A percentile compares a stretch with the other conserved stretches of the same genome.
Evolutionary conservation across 2,329 filamentous ascomycete species (phyloP).

Genomic region (Daldinia sp.): DNA sequence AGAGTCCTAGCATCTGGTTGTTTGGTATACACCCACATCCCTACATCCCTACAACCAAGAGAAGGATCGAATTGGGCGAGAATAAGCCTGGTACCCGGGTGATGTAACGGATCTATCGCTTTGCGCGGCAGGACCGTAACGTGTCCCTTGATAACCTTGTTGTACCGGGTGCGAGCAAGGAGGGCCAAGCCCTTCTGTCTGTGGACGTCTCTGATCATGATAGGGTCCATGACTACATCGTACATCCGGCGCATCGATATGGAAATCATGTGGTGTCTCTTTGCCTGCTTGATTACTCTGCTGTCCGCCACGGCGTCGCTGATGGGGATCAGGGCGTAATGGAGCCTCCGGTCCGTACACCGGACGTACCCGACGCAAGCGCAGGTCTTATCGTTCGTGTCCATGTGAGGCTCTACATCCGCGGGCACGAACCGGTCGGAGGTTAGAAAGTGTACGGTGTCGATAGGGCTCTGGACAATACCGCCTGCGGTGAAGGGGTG

Average conservation of each 20-base stretch:
- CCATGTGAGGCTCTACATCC: background rate
- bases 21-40: conserved; percentile 33
- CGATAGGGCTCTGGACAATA: conserved; percentile 4
- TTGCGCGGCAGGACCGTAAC: conserved; percentile 8
- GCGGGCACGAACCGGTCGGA: conserved; percentile 17
- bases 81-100: conserved; percentile 11
- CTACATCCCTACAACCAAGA: conserved; percentile 1
- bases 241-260: background rate
- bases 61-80: conserved; percentile 10
- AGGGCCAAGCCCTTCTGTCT: background rate
- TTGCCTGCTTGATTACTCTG: background rate
- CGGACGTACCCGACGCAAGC: conserved; percentile 9
- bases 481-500: conserved; percentile 21
- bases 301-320: background rate
- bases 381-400: conserved; percentile 20
- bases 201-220: conserved; percentile 7
- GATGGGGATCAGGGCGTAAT: conserved; percentile 23
- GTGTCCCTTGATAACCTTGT: conserved; percentile 14
- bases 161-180: conserved; percentile 15
- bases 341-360: conserved; percentile 7
- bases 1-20: background rate
- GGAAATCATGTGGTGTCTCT: background rate
- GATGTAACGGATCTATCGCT: background rate
- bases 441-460: conserved; percentile 10
- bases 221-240: conserved; percentile 9